Conservation (phyloP, 495 filamentous ascomycete genomes). For the Podospora appendiculata region DNA sequence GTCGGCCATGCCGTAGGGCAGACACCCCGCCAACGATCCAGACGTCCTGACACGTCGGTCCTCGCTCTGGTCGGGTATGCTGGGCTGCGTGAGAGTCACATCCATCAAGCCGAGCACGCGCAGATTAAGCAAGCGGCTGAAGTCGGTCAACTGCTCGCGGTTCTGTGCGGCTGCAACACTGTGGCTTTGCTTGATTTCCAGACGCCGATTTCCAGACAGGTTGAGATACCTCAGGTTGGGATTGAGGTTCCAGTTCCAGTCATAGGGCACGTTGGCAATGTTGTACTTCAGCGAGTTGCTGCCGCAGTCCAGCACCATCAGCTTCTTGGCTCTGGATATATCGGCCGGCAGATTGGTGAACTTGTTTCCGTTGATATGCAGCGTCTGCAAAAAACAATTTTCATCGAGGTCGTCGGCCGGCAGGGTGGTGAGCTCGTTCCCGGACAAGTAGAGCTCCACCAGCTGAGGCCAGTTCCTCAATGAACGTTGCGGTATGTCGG, state of each 20-base stretch:
- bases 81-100: constrained; percentile 82
- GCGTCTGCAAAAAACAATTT: constrained; percentile 71
- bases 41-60: constrained; percentile 93
- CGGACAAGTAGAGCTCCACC: constrained; percentile 88
- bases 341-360: constrained; percentile 96
- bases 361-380: constrained; percentile 95
- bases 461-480: constrained; percentile 82
- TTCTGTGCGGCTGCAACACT: constrained; percentile 39
- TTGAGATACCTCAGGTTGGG: constrained; percentile 91
- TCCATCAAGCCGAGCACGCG: constrained; percentile 94
- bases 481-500: constrained; percentile 81
- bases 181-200: constrained; percentile 86
- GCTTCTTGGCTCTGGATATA: constrained; percentile 84
- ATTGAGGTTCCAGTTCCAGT: constrained; percentile 99
- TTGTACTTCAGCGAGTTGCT: constrained; percentile 99
- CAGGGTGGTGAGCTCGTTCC: constrained; percentile 84
- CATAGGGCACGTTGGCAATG: constrained; percentile 97
- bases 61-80: constrained; percentile 88
- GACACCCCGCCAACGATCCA: constrained; percentile 76
- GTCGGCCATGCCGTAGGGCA: constrained; percentile 97
- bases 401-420: constrained; percentile 94
- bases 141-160: constrained; percentile 79
- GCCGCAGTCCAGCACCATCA: constrained; percentile 79
- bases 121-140: constrained; percentile 77
- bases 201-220: constrained; percentile 89